These are phyloP conservation scores for Pulicaria dysenterica DNA, from an alignment of 129 eudicot species.

Conservation along the genomic window DNA sequence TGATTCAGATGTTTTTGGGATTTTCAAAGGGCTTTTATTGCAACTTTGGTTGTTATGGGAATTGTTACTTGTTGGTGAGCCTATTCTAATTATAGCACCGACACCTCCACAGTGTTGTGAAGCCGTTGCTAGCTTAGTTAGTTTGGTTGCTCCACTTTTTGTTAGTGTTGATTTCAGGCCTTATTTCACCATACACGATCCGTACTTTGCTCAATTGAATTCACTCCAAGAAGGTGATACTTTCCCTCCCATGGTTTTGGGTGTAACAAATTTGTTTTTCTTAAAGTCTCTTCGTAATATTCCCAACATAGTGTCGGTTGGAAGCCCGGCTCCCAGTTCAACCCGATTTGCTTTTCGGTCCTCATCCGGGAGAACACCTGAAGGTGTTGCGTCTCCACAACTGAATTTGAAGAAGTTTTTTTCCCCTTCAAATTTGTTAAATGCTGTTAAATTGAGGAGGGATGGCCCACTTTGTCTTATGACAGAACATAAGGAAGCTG, in stretches of 20 bases:
- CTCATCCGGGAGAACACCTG: slow-evolving; percentile 53
- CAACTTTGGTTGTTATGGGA: slow-evolving; percentile 97
- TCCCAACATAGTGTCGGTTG: slow-evolving; percentile 90
- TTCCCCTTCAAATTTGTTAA: slow-evolving; percentile 76
- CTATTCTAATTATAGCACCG: slow-evolving; percentile 84
- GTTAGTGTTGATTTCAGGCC: slow-evolving; percentile 92
- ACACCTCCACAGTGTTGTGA: slow-evolving; percentile 98
- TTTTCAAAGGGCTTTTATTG: slow-evolving; percentile 71
- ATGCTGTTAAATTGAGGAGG: slow-evolving; percentile 78
- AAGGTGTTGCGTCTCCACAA: slow-evolving; percentile 52
- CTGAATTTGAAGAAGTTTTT: slow-evolving; percentile 76
- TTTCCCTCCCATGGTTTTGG: slow-evolving; percentile 86
- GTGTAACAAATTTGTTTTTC: slow-evolving; percentile 92
- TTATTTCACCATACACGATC: slow-evolving; percentile 94
- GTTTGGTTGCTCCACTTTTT: slow-evolving; percentile 87
- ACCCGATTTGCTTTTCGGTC: slow-evolving; percentile 59
- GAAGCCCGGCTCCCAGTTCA: slow-evolving; percentile 69
- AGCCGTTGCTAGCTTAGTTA: slow-evolving; percentile 91
- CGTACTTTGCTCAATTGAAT: slow-evolving; percentile 67
- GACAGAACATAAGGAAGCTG: slow-evolving; percentile 93
- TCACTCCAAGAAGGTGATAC: slow-evolving; percentile 68
- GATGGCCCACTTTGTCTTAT: slow-evolving; percentile 96
- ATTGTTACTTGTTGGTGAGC: slow-evolving; percentile 83
- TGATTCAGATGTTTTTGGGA: slow-evolving; percentile 86
- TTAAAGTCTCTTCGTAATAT: slow-evolving; percentile 74